Percentiles rank a stretch among this genome's conserved stretches.
Conservation (phyloP, 805 yeast species). For the Sugiyamaella marilandica region DNA sequence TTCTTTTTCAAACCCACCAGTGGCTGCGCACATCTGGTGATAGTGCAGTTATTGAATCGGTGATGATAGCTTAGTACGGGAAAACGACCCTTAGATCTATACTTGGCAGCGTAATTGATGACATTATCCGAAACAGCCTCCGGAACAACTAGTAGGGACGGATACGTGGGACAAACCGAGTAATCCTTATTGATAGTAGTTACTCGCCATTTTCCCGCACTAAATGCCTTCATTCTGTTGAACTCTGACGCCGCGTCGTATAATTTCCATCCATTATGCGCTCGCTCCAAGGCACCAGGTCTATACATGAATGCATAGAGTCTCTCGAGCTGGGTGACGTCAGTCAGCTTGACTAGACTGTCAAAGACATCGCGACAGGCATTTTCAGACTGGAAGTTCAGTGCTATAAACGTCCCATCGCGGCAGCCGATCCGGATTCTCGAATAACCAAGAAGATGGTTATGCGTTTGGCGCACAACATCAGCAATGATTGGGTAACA, state of each 20-base stretch:
- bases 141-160: constrained; percentile 65
- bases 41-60: constrained; percentile 56
- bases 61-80: constrained; percentile 81
- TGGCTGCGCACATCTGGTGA: constrained; percentile 90
- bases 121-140: constrained; percentile 74
- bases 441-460: constrained; percentile 26
- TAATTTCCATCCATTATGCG: constrained; percentile 65
- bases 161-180: constrained; percentile 68
- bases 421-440: constrained; percentile 70
- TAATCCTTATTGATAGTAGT: constrained; percentile 61
- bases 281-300: constrained; percentile 66
- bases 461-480: constrained; percentile 22
- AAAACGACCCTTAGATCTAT: constrained; percentile 76
- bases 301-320: constrained; percentile 79
- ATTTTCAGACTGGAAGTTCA: constrained; percentile 59
- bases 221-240: constrained; percentile 47
- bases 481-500: constrained; percentile 78
- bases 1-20: constrained; percentile 83
- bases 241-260: constrained; percentile 64
- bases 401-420: constrained; percentile 76
- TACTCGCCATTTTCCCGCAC: constrained; percentile 58
- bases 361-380: constrained; percentile 69
- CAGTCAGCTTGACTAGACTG: constrained; percentile 61
- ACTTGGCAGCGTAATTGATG: constrained; percentile 75
- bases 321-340: constrained; percentile 46